Conservation (phyloP, 768 basidiomycete species). For the Auriscalpium orientale region DNA sequence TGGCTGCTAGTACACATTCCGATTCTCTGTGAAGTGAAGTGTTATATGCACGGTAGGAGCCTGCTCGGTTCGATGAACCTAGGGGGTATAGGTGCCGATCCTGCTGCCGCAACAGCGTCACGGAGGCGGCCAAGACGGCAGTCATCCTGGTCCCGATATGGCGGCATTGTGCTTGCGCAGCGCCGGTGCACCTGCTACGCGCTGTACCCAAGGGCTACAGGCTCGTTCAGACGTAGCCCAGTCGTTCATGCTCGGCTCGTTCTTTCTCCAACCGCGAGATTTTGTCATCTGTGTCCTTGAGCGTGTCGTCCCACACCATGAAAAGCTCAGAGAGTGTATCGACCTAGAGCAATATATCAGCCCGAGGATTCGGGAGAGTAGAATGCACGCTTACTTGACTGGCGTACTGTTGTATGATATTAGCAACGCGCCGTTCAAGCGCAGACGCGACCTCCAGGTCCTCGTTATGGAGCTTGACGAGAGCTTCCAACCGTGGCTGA, state of each 20-base stretch:
- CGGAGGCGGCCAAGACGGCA: too few species aligned
- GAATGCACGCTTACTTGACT: constrained; percentile 45
- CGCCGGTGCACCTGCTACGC: too few species aligned
- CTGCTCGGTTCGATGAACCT: too few species aligned
- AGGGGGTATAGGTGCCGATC: too few species aligned
- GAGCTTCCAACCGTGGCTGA: constrained; percentile 55
- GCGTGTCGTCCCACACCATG: constrained; percentile 75
- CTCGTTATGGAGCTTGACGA: constrained; percentile 53
- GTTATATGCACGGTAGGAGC: too few species aligned
- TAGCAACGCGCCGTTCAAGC: constrained; percentile 60
- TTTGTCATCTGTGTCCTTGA: constrained; percentile 60
- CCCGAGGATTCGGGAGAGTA: not conserved
- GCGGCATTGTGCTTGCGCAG: too few species aligned
- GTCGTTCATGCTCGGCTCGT: constrained; percentile 46
- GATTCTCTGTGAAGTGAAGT: too few species aligned
- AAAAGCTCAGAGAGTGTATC: constrained; percentile 80
- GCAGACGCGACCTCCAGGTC: constrained; percentile 47
- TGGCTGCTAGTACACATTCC: too few species aligned
- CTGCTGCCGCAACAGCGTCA: too few species aligned
- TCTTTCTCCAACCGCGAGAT: constrained; percentile 52
- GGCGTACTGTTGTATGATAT: constrained; percentile 60
- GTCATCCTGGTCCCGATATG: too few species aligned
- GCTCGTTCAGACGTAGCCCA: constrained; percentile 44
- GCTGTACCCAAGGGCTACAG: too few species aligned
- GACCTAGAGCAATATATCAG: constrained; percentile 38